Evolutionary conservation across 768 basidiomycete genomes (phyloP), one percentile per base, ranked within the genome.

Genomic region (Mycena albidolilacea): DNA sequence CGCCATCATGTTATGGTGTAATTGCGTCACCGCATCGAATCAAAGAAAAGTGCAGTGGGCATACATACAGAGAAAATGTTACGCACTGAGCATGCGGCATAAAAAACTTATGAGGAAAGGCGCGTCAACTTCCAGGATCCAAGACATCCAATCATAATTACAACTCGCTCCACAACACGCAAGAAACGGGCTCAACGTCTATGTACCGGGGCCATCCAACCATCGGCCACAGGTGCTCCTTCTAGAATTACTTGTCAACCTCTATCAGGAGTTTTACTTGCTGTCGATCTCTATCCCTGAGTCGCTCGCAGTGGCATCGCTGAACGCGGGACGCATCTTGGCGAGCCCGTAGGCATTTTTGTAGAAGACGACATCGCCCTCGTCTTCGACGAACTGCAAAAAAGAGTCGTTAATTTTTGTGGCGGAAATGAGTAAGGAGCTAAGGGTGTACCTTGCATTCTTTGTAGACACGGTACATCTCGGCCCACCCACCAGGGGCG

Each of bases 311-410:
- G 82, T 86, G 64, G 82, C 83, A 71, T 94, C 92, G n/a, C 82
- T 78, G 77, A 93, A 90, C 55, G 91, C 87, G 9, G 93, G 91
- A 74, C 90, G 89, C 78, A 88, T 85, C 73, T 91, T 84, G 59
- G 96, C 95, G 52, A 96, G 82, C 71, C 97, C 97, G 50, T 85
- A 77, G 5, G 93, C 90, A 78, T 98, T 94, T 89, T 96, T 96
- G 90, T 92, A 97, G 86, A 97, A 97, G 71, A 97, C 80, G 73
- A 98, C 90, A 76, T 95, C 91, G 50, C 96, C 97, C 77, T 95
- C 93, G 80, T 99, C 96, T 83, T 98, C 97, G 59, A 99, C 94
- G 81, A 96, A 99, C 90, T 91, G 67, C 1, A n/a, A n/a, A 54
- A 35, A 58, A 35, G 19, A 39, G 70, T 17, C n/a, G 12, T 7